A percentile compares a stretch with the other conserved stretches of the same genome.
phyloP scores from a whole-genome alignment of 179 eudicot species.

The Silene noctiflora region DNA sequence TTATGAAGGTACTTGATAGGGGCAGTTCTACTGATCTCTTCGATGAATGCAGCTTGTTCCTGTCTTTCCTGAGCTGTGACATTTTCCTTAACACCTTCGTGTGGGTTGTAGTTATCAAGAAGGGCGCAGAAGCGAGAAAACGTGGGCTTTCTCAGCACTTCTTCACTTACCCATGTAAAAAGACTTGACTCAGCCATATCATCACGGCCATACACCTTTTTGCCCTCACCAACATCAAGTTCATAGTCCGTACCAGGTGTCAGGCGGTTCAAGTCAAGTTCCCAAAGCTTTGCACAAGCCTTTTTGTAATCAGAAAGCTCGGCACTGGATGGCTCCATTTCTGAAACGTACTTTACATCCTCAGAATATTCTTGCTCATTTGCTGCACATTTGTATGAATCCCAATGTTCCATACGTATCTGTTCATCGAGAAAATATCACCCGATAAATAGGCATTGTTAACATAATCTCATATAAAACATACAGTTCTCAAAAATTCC shows the following conservation, averaged over 20 bases:
- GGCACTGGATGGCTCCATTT: conserved; percentile 55
- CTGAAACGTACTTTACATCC: conserved; percentile 43
- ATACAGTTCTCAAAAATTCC: too few relatives aligned
- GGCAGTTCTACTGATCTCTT: conserved; percentile 95
- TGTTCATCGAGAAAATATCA: conserved; percentile 19
- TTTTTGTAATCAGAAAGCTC: conserved; percentile 65
- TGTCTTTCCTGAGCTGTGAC: conserved; percentile 72
- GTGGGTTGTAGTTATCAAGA: conserved; percentile 90
- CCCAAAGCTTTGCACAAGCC: conserved; percentile 93
- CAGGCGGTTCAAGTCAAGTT: conserved; percentile 77
- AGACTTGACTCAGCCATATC: conserved; percentile 77
- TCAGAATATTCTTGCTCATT: conserved; percentile 68
- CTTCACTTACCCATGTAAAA: conserved; percentile 68
- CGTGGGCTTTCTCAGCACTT: conserved; percentile 61
- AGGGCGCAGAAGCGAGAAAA: conserved; percentile 78
- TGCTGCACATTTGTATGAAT: conserved; percentile 56
- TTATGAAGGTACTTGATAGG: conserved; percentile 83
- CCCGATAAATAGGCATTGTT: too few relatives aligned
- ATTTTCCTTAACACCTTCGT: conserved; percentile 66
- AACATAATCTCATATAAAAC: too few relatives aligned
- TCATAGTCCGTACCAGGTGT: conserved; percentile 73
- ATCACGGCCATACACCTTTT: conserved; percentile 61
- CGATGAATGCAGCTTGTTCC: conserved; percentile 79
- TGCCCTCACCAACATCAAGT: conserved; percentile 87
- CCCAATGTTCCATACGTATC: conserved; percentile 68